Evolutionary conservation across 179 eudicot species (phyloP), one percentile per base, ranked within the genome.

Genomic region (Nepenthes alata): DNA sequence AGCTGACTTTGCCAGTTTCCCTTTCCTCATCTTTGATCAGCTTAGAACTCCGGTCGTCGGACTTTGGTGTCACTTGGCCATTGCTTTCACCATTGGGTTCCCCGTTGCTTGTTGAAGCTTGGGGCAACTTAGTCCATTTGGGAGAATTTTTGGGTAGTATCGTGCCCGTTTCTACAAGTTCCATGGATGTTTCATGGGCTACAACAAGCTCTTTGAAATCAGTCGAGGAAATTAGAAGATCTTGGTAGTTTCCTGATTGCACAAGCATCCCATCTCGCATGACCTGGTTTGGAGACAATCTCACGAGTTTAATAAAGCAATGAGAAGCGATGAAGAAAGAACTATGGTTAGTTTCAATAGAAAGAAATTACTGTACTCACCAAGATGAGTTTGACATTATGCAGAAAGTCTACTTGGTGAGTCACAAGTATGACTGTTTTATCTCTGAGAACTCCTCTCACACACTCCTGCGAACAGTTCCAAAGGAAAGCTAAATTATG

Each of bases 361-460:
- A 16, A 5, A 62, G n/a, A 62, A 60, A 3, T 2, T 44, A 63
- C 57, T 25, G 1, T 10, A 25, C 88, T 70, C 69, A 89, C 97
- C 66, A 90, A 57, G 63, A 93, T 89, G 34, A 78, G 88, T 74
- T 93, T 91, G 50, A 82, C 83, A 81, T 93, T 93, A 60, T 87
- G 94, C 83, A 89, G 69, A 77, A 93, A 93, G 72, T 93, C 97
- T 9, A 93, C 91, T 81, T 93, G 99, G 66, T 93, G 97, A 1
- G 99, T 93, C 10, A 93, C 99, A 25, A 93, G 99, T 68, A 93
- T 59, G 51, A 93, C 70, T 34, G 97, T 93, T 74, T 90, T 93
- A 34, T 77, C 76, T 77, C 81, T 78, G 14, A 93, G 88, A 47
- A 78, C 82, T 63, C 99, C 97, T 68, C 97, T 77, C 14, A 90